A percentile compares a stretch with the other conserved stretches of the same genome.
Evolutionary conservation across 1,284 basidiomycete genomes (phyloP).

Genomic region (Cerioporus squamosus): DNA sequence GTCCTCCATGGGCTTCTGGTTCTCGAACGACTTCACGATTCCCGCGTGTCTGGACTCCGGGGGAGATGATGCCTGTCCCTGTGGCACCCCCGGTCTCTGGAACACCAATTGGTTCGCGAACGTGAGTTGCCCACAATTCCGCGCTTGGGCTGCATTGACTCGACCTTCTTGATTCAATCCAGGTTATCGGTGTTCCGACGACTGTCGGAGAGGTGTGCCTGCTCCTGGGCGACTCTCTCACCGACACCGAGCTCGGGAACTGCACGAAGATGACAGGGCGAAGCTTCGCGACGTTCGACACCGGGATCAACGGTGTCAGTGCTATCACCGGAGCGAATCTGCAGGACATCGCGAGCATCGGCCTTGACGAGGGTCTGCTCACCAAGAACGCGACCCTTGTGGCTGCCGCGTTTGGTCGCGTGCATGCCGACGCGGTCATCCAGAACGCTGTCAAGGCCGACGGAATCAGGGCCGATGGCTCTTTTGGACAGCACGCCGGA

Average conservation of each 20-base stretch:
- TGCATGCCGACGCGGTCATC: slow-evolving; percentile 54
- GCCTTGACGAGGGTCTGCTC: slow-evolving; percentile 55
- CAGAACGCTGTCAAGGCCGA: slow-evolving; percentile 51
- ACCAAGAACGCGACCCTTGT: slow-evolving; percentile 48
- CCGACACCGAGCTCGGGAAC: slow-evolving; percentile 43
- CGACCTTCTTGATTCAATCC: background rate
- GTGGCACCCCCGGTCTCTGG: slow-evolving; percentile 61
- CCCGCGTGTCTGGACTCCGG: slow-evolving; percentile 58
- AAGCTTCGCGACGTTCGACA: slow-evolving; percentile 54
- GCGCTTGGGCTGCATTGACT: background rate
- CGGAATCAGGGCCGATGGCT: slow-evolving; percentile 67
- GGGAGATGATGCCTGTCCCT: slow-evolving; percentile 54
- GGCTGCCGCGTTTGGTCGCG: slow-evolving; percentile 50
- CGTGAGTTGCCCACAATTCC: slow-evolving; percentile 7
- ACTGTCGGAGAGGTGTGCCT: slow-evolving; percentile 61
- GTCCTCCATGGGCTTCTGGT: slow-evolving; percentile 68
- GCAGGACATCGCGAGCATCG: slow-evolving; percentile 60
- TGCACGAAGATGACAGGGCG: slow-evolving; percentile 59
- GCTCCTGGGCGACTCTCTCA: slow-evolving; percentile 51
- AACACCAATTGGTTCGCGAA: slow-evolving; percentile 75
- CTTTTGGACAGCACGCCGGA: slow-evolving; percentile 64
- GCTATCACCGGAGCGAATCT: slow-evolving; percentile 66
- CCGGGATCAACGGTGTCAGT: slow-evolving; percentile 48
- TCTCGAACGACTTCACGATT: slow-evolving; percentile 58
- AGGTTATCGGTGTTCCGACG: slow-evolving; percentile 65